Conservation (phyloP, 768 basidiomycete species). For the Suillus luteus region DNA sequence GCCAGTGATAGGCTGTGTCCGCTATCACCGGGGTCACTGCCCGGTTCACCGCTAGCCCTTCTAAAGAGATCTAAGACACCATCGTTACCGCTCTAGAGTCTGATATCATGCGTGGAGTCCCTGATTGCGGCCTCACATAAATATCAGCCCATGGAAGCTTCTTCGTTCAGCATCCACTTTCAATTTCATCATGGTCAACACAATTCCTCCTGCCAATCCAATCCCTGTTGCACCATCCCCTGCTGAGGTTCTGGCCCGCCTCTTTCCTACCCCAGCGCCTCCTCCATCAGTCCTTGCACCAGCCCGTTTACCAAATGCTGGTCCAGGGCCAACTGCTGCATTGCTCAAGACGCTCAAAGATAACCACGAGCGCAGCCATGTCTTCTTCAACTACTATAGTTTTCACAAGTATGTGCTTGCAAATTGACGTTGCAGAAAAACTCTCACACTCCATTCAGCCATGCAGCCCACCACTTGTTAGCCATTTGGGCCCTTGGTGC, state of each 20-base stretch:
- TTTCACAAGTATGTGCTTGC: conserved; percentile 33
- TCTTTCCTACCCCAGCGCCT: conserved; percentile 35
- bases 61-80: neutral
- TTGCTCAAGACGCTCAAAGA: conserved; percentile 46
- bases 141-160: neutral
- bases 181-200: conserved; percentile 6
- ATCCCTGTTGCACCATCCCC: conserved; percentile 24
- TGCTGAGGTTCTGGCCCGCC: conserved; percentile 24
- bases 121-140: neutral
- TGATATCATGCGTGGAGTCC: neutral
- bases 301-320: conserved; percentile 35
- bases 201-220: conserved; percentile 6
- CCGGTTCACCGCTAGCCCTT: neutral
- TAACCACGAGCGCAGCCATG: conserved; percentile 55
- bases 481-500: conserved; percentile 66
- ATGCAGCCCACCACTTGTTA: conserved; percentile 57
- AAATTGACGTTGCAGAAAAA: neutral
- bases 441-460: conserved; percentile 34
- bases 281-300: conserved; percentile 38
- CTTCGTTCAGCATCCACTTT: neutral
- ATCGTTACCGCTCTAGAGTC: neutral
- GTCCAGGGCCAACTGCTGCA: conserved; percentile 39
- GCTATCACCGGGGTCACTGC: neutral
- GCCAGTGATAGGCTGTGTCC: conserved; percentile 3
- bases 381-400: conserved; percentile 49